Conservation (phyloP, 1,284 basidiomycete species). For the Schizophyllum amplum region DNA sequence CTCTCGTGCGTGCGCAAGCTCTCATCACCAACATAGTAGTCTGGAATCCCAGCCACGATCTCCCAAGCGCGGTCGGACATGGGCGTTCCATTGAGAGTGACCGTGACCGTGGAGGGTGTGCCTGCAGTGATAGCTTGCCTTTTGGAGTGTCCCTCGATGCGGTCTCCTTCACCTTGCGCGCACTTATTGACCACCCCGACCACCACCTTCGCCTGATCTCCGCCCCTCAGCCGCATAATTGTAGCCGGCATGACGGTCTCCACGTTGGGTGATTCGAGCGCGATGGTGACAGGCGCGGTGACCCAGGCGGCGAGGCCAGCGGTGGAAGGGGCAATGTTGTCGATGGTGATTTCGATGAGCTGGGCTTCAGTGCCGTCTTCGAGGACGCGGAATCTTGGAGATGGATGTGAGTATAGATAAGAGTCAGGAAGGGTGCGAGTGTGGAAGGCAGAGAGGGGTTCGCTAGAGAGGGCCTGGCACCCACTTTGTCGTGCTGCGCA, state of each 20-base stretch:
- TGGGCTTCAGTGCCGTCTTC: slow-evolving; percentile 24
- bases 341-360: slow-evolving; percentile 36
- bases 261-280: slow-evolving; percentile 27
- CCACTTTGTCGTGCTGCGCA: slow-evolving; percentile 36
- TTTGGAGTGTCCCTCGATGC: background rate
- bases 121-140: too few species aligned
- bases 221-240: slow-evolving; percentile 33
- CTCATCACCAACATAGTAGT: slow-evolving; percentile 30
- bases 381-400: background rate
- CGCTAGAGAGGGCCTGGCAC: too few species aligned
- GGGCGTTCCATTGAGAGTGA: background rate
- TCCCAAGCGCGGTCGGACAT: background rate
- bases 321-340: slow-evolving; percentile 32
- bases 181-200: slow-evolving; percentile 23
- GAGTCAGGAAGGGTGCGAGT: background rate
- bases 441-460: slow-evolving; percentile 9
- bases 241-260: slow-evolving; percentile 27
- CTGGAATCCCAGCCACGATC: slow-evolving; percentile 16
- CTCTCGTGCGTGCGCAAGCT: slow-evolving; percentile 38
- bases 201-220: slow-evolving; percentile 37
- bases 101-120: too few species aligned
- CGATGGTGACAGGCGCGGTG: slow-evolving; percentile 25
- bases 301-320: slow-evolving; percentile 21
- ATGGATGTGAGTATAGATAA: background rate
- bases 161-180: background rate